These are phyloP conservation scores for Quercus engelmannii DNA, from an alignment of 306 rosid genomes.

Conservation along the genomic window DNA sequence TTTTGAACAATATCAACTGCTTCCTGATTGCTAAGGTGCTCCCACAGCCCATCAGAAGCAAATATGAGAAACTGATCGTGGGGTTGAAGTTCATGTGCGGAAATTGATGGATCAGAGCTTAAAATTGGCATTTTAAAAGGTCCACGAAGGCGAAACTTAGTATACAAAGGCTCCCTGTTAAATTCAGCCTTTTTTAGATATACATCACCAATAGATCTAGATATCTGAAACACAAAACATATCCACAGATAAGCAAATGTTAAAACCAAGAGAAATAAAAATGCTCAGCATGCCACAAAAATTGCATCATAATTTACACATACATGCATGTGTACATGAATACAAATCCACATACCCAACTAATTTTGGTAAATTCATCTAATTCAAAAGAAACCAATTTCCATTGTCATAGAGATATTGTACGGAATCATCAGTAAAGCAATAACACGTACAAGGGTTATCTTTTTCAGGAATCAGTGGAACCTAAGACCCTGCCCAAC, in stretches of 20 bases:
- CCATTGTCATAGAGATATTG: neutral
- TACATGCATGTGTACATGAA: neutral
- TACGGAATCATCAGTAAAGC: neutral
- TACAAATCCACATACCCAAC: neutral
- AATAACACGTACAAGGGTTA: neutral
- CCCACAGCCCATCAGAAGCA: slow-evolving; percentile 97
- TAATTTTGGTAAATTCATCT: neutral
- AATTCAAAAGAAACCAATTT: slow-evolving; percentile 11
- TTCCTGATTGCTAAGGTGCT: slow-evolving; percentile 84
- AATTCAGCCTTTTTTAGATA: slow-evolving; percentile 81
- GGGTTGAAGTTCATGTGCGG: slow-evolving; percentile 64
- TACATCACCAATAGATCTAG: slow-evolving; percentile 79
- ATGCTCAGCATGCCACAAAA: neutral
- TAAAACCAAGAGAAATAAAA: neutral
- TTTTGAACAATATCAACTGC: slow-evolving; percentile 83
- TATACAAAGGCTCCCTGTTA: slow-evolving; percentile 72
- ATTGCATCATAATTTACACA: neutral
- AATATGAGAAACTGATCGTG: slow-evolving; percentile 76
- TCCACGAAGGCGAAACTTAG: slow-evolving; percentile 73
- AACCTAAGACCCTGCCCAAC: neutral
- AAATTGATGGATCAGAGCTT: slow-evolving; percentile 80
- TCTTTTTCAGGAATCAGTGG: neutral
- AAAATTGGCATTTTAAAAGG: slow-evolving; percentile 71
- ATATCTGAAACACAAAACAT: slow-evolving; percentile 49
- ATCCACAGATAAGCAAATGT: neutral